Conservation (phyloP, 2,329 filamentous ascomycete species). For the Tolypocladium paradoxum region DNA sequence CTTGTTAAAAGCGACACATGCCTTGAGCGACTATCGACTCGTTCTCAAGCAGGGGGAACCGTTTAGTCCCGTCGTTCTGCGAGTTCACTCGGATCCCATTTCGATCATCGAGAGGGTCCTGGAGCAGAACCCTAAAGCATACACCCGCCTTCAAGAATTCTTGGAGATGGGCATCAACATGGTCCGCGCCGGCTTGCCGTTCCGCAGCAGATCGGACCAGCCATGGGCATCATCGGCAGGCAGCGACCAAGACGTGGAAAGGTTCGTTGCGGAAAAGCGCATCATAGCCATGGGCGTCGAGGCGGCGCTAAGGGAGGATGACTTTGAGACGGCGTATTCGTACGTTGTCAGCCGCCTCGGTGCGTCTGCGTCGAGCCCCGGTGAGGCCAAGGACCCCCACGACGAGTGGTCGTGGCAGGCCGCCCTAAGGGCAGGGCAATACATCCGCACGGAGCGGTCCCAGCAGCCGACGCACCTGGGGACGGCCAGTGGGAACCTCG, state of each 20-base stretch:
- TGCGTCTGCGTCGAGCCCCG: slow-evolving; percentile 5
- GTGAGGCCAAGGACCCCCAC: slow-evolving; percentile 8
- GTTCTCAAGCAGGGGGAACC: slow-evolving; percentile 71
- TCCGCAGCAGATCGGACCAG: slow-evolving; percentile 3
- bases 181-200: slow-evolving; percentile 43
- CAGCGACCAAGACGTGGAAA: slow-evolving; percentile 17
- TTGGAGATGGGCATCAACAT: slow-evolving; percentile 59
- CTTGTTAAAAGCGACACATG: slow-evolving; percentile 62
- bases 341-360: slow-evolving; percentile 65
- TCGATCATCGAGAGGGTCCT: slow-evolving; percentile 63
- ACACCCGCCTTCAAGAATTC: slow-evolving; percentile 64
- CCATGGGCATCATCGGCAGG: neutral
- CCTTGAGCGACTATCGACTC: slow-evolving; percentile 64
- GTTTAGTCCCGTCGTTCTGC: slow-evolving; percentile 66
- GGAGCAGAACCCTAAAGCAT: slow-evolving; percentile 64
- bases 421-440: slow-evolving; percentile 67
- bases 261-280: slow-evolving; percentile 45
- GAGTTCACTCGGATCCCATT: slow-evolving; percentile 66
- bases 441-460: slow-evolving; percentile 46
- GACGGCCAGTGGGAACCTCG: slow-evolving; percentile 45
- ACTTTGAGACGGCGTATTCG: slow-evolving; percentile 79
- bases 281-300: slow-evolving; percentile 74
- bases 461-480: slow-evolving; percentile 48
- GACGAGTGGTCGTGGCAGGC: slow-evolving; percentile 72
- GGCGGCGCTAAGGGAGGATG: slow-evolving; percentile 63